These are phyloP conservation scores for Lasiodiplodia gonubiensis DNA, from an alignment of 2,329 filamentous ascomycete species.

Conservation along the genomic window DNA sequence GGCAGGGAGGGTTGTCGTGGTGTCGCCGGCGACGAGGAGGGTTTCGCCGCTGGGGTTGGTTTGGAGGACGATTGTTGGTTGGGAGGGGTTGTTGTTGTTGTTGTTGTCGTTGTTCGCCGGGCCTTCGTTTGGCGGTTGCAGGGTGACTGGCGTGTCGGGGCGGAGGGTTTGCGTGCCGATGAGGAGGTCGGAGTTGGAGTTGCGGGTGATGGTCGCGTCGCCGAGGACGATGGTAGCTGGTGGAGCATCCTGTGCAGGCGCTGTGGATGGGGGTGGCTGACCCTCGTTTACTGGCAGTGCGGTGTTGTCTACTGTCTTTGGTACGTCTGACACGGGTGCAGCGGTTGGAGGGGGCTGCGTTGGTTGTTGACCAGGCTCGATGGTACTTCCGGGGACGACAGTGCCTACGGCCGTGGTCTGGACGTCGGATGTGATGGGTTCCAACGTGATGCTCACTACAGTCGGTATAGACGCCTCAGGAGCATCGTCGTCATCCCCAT, in stretches of 20 bases:
- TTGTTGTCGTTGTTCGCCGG: neutral
- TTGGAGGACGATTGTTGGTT: conserved; percentile 5
- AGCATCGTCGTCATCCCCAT: neutral
- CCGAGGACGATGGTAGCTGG: neutral
- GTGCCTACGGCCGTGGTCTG: neutral
- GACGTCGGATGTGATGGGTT: neutral
- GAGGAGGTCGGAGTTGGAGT: neutral
- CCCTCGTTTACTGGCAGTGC: neutral
- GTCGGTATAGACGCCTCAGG: neutral
- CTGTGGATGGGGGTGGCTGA: neutral
- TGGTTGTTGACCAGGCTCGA: neutral
- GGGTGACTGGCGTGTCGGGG: neutral
- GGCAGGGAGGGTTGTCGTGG: neutral
- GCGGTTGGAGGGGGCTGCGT: neutral
- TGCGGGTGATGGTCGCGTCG: conserved; percentile 1
- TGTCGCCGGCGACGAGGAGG: neutral
- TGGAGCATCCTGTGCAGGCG: neutral
- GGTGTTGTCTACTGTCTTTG: neutral
- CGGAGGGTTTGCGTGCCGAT: neutral
- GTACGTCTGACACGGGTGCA: neutral
- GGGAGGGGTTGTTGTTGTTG: neutral
- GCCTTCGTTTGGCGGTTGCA: neutral
- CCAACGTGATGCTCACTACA: neutral
- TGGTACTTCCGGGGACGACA: neutral
- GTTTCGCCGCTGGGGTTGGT: neutral